Evolutionary conservation across 1,284 basidiomycete species (phyloP).

Genomic region (Taiwanofungus camphoratus): DNA sequence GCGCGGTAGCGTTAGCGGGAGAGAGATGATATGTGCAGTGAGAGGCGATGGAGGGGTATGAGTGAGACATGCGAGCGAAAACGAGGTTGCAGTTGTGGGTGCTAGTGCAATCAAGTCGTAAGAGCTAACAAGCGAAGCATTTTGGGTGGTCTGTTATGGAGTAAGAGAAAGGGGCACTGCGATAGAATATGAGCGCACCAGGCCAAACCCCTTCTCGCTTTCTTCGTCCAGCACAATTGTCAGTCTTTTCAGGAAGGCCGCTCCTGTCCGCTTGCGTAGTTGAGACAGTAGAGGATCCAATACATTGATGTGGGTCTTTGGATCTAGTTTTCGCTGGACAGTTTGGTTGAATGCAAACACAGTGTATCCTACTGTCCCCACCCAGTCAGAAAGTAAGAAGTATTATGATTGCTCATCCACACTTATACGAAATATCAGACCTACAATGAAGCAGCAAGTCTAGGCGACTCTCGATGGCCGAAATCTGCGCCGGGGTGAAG

Average conservation of each 20-base stretch:
- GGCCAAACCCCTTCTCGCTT: conserved; percentile 75
- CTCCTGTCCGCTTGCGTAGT: conserved; percentile 47
- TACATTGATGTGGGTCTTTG: conserved; percentile 58
- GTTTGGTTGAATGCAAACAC: conserved; percentile 70
- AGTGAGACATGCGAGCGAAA: conserved; percentile 76
- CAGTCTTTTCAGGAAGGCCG: conserved; percentile 62
- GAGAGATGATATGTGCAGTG: conserved; percentile 76
- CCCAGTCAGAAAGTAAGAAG: conserved; percentile 15
- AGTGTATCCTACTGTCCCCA: conserved; percentile 67
- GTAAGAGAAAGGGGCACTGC: conserved; percentile 1
- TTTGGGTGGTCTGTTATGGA: conserved; percentile 50
- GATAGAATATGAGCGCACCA: conserved; percentile 39
- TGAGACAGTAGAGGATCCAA: conserved; percentile 48
- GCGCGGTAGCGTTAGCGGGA: conserved; percentile 76
- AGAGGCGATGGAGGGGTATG: conserved; percentile 74
- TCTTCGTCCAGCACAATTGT: conserved; percentile 71
- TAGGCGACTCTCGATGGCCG: conserved; percentile 35
- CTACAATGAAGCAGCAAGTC: conserved; percentile 41
- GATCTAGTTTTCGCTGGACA: conserved; percentile 60
- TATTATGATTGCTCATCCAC: neutral
- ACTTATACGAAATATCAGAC: conserved; percentile 14
- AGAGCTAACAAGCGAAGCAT: conserved; percentile 45
- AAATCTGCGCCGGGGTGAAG: conserved; percentile 34
- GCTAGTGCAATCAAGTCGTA: conserved; percentile 77
- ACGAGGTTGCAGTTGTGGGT: conserved; percentile 66